phyloP scores from a whole-genome alignment of 148 eudicot genomes.

The Cornus florida region DNA sequence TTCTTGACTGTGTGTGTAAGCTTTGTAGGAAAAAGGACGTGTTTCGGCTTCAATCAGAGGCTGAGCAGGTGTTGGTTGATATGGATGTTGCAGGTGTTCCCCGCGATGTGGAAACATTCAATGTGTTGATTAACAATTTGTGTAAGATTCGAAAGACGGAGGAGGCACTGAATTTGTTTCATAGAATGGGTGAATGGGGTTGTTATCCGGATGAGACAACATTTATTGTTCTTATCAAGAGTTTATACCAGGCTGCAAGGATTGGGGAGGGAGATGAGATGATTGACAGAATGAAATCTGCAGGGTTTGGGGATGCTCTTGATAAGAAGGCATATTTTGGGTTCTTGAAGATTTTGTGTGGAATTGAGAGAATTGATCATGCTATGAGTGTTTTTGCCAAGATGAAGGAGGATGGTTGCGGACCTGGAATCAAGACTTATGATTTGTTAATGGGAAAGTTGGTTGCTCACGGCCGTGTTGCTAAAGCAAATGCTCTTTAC shows the following conservation, averaged over 20 bases:
- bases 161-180: slow-evolving; percentile 65
- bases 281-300: slow-evolving; percentile 90
- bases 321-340: slow-evolving; percentile 67
- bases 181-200: slow-evolving; percentile 92
- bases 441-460: slow-evolving; percentile 74
- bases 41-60: slow-evolving; percentile 62
- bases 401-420: slow-evolving; percentile 79
- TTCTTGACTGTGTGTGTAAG: slow-evolving; percentile 86
- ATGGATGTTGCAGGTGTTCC: slow-evolving; percentile 95
- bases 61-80: slow-evolving; percentile 57
- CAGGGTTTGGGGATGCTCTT: slow-evolving; percentile 67
- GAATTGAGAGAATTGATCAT: slow-evolving; percentile 90
- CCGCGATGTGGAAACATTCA: slow-evolving; percentile 75
- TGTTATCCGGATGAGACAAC: slow-evolving; percentile 73
- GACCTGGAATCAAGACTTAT: slow-evolving; percentile 77
- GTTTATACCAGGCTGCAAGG: slow-evolving; percentile 92
- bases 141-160: slow-evolving; percentile 78
- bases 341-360: slow-evolving; percentile 79
- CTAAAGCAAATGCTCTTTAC: slow-evolving; percentile 62
- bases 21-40: slow-evolving; percentile 83
- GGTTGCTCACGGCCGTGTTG: slow-evolving; percentile 67
- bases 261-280: slow-evolving; percentile 90
- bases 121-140: slow-evolving; percentile 67
- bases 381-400: slow-evolving; percentile 68
- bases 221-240: slow-evolving; percentile 66